Evolutionary conservation across 306 rosid species (phyloP), one percentile per base, ranked within the genome.

Genomic region (Trifolium fragiferum): DNA sequence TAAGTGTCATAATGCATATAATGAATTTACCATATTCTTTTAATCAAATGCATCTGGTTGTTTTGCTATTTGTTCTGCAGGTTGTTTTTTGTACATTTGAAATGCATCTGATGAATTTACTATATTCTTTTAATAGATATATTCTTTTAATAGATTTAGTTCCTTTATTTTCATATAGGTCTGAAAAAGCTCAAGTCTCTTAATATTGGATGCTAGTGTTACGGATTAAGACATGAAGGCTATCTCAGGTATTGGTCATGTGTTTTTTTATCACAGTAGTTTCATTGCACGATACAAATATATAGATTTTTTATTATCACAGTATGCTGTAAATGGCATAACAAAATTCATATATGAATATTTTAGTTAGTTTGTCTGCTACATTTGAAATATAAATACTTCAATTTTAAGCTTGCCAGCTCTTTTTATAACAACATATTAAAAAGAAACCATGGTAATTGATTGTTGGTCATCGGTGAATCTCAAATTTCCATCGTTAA

Each of bases 171-270:
- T 49, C 60, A 63, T 76, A 60, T 85, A 89, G 95, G 87, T 60
- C 75, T 89, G 82, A 76, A 61, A 61, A 89, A 82, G 79, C 87
- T 89, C 4, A 80, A 80, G 82, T 84, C 87, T 59, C 92, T 87
- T 59, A 85, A 89, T 76, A 70, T 82, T 38, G 76, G 92, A 82
- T 89, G 89, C 74, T 87, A 92, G 92, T 78, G 68, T 89, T 76
- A 69, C 30, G 12, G 90, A 85, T 80, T 85, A 88, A 68, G 95
- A 89, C 78, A 62, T 87, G 74, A 82, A 82, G 76, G 79, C 85
- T 69, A 84, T 89, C 66, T 82, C 92, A 82, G 95, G 95, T 89
- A 81, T 61, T 69, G 57, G 33, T 70, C 61, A 27, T 30, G 6
- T 4, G 0, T 30, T 27, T 32, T 41, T 25, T 25, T 25, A 41